A percentile compares a stretch with the other conserved stretches of the same genome.
Evolutionary conservation across 2,329 filamentous ascomycete species (phyloP).

Genomic region (Dactylonectria estremocensis): DNA sequence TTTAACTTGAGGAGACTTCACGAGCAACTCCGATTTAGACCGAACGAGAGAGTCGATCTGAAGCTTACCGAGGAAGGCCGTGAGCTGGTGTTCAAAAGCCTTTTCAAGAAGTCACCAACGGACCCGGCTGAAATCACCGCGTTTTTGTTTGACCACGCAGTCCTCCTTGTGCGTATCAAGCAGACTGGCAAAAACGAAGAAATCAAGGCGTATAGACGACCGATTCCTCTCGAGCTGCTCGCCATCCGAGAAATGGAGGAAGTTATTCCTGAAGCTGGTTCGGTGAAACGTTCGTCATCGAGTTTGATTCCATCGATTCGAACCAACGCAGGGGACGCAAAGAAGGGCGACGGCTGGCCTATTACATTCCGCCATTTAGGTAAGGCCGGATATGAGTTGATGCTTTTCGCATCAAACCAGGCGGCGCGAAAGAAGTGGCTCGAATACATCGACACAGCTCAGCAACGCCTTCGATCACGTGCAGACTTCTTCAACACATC

Average conservation of each 20-base stretch:
- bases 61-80: conserved; percentile 95
- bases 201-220: conserved; percentile 92
- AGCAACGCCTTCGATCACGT: conserved; percentile 87
- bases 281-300: conserved; percentile 89
- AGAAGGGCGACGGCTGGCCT: conserved; percentile 84
- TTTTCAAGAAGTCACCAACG: conserved; percentile 91
- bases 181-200: conserved; percentile 94
- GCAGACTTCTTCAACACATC: conserved; percentile 91
- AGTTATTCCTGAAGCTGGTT: conserved; percentile 84
- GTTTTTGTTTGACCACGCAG: conserved; percentile 96
- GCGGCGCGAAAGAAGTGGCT: conserved; percentile 96
- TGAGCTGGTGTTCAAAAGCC: conserved; percentile 94
- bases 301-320: conserved; percentile 78
- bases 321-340: conserved; percentile 66
- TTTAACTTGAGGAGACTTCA: conserved; percentile 96
- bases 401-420: conserved; percentile 88
- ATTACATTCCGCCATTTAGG: conserved; percentile 97
- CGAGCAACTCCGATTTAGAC: conserved; percentile 90
- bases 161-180: conserved; percentile 92
- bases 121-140: conserved; percentile 93
- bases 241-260: conserved; percentile 98
- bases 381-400: conserved; percentile 94
- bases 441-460: conserved; percentile 92
- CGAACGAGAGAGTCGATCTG: conserved; percentile 91
- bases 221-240: conserved; percentile 93